These are phyloP conservation scores for Yamadazyma blattariae DNA, from an alignment of 1,139 yeast genomes.

Conservation along the genomic window DNA sequence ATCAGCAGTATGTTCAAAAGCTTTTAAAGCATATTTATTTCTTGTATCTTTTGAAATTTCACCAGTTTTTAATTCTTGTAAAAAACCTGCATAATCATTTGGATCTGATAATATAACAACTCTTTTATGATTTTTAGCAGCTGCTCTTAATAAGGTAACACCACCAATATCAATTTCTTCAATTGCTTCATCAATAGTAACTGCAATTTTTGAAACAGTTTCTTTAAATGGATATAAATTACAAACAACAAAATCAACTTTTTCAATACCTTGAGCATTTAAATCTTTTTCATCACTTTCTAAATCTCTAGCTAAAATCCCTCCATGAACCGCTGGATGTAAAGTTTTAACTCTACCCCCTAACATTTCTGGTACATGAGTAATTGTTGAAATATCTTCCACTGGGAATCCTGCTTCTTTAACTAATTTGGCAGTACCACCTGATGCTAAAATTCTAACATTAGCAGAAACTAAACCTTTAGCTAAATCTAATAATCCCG, in stretches of 20 bases:
- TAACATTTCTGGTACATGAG: slow-evolving; percentile 98
- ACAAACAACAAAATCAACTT: slow-evolving; percentile 95
- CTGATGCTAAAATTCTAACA: slow-evolving; percentile 92
- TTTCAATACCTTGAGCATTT: slow-evolving; percentile 82
- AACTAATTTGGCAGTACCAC: slow-evolving; percentile 92
- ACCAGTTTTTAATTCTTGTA: slow-evolving; percentile 73
- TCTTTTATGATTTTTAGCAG: slow-evolving; percentile 96
- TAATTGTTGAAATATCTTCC: slow-evolving; percentile 89
- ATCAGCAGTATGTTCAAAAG: slow-evolving; percentile 97
- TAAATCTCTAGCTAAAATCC: slow-evolving; percentile 91
- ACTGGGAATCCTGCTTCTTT: slow-evolving; percentile 98
- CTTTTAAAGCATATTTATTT: slow-evolving; percentile 87
- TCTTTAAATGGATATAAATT: slow-evolving; percentile 97
- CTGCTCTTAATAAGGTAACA: slow-evolving; percentile 94
- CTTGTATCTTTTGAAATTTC: slow-evolving; percentile 72
- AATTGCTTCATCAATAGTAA: slow-evolving; percentile 94
- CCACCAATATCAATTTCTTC: slow-evolving; percentile 99
- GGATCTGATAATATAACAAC: slow-evolving; percentile 96
- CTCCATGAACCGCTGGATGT: slow-evolving; percentile 99
- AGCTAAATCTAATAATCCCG: slow-evolving; percentile 92
- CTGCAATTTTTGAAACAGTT: slow-evolving; percentile 92
- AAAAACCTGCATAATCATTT: slow-evolving; percentile 80
- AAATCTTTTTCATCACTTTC: slow-evolving; percentile 89
- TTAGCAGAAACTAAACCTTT: slow-evolving; percentile 87
- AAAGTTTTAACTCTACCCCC: slow-evolving; percentile 98